These are phyloP conservation scores for Capsicum chinense DNA, from an alignment of 257 asterid genomes.

Conservation along the genomic window DNA sequence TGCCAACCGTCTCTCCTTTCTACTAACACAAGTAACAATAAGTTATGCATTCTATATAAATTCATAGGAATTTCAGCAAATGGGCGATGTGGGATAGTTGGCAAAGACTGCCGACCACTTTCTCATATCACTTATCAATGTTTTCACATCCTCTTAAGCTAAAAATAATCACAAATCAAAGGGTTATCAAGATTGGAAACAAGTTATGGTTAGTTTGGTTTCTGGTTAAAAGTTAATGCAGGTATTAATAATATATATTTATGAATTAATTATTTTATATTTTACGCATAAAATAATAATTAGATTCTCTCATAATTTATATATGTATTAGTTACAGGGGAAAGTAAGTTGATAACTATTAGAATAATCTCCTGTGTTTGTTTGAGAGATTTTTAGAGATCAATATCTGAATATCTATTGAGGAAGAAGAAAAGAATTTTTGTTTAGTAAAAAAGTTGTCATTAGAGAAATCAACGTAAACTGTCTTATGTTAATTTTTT, in stretches of 20 bases:
- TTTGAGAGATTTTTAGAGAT: too few relatives aligned
- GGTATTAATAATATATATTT: not conserved
- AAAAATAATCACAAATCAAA: not conserved
- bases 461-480: too few relatives aligned
- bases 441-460: too few relatives aligned
- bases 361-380: too few relatives aligned
- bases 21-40: rapidly evolving
- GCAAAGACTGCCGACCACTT: not conserved
- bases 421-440: too few relatives aligned
- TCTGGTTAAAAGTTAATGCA: too few relatives aligned
- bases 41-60: not conserved
- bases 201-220: not conserved
- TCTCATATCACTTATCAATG: not conserved
- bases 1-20: not conserved
- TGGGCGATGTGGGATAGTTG: not conserved
- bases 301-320: not conserved
- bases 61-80: not conserved
- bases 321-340: not conserved
- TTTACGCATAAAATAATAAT: not conserved
- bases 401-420: too few relatives aligned
- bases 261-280: not conserved
- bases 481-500: too few relatives aligned
- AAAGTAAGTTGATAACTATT: not conserved
- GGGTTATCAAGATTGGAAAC: not conserved
- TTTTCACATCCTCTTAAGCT: not conserved